Evolutionary conservation across 805 yeast genomes (phyloP).

Genomic region (Candida wancherniae): DNA sequence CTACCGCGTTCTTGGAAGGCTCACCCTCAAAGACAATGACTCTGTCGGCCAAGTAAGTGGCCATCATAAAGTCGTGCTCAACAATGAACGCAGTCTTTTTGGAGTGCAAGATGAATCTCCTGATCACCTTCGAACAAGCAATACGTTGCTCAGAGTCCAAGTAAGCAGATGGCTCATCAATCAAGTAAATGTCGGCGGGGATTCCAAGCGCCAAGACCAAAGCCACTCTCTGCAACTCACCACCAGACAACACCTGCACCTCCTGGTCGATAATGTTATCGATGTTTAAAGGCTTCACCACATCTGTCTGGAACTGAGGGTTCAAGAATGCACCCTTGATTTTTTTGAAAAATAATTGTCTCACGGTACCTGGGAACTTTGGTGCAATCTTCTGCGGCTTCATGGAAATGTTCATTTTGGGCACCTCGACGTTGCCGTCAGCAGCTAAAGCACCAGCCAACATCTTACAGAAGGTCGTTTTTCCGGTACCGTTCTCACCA

Average conservation of each 20-base stretch:
- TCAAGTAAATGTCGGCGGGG: conserved; percentile 92
- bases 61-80: conserved; percentile 99
- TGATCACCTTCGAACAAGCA: conserved; percentile 95
- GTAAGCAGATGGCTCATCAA: conserved; percentile 98
- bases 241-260: conserved; percentile 96
- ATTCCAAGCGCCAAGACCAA: conserved; percentile 91
- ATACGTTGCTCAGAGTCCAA: conserved; percentile 99
- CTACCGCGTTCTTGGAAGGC: conserved; percentile 82
- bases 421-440: conserved; percentile 74
- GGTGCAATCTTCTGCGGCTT: conserved; percentile 99
- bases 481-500: conserved; percentile 99
- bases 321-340: conserved; percentile 89
- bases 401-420: conserved; percentile 90
- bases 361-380: conserved; percentile 96
- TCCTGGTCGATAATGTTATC: conserved; percentile 96
- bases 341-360: conserved; percentile 95
- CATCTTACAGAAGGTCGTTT: conserved; percentile 93
- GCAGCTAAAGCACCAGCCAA: conserved; percentile 91
- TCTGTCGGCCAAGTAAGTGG: conserved; percentile 97
- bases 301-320: conserved; percentile 98
- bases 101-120: conserved; percentile 92
- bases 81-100: conserved; percentile 99
- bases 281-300: conserved; percentile 87
- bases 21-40: conserved; percentile 97
- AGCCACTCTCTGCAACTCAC: conserved; percentile 99